phyloP scores from a whole-genome alignment of 2,329 filamentous ascomycete genomes.

The Ampelomyces quisqualis region DNA sequence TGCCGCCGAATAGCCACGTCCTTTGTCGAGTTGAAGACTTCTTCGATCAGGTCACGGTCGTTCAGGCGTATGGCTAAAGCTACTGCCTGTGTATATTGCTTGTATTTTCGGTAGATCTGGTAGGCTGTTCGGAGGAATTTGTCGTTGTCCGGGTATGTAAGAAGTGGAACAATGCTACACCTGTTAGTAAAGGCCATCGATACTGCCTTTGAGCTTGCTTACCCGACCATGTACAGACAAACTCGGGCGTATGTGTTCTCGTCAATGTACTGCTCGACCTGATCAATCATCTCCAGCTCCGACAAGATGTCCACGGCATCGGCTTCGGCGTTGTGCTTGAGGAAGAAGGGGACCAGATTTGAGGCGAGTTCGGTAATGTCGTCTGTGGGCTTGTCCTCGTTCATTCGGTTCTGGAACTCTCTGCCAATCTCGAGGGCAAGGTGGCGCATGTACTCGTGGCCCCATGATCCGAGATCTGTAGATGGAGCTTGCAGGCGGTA shows the following conservation, averaged over 20 bases:
- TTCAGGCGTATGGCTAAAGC: conserved; percentile 92
- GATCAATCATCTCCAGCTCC: conserved; percentile 94
- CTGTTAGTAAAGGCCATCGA: conserved; percentile 21
- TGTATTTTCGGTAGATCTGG: conserved; percentile 89
- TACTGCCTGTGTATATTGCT: conserved; percentile 90
- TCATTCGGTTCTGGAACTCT: conserved; percentile 84
- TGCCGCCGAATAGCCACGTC: conserved; percentile 88
- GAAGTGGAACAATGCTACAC: conserved; percentile 83
- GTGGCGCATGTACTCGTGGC: conserved; percentile 96
- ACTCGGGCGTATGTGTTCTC: conserved; percentile 91
- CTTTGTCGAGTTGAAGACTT: conserved; percentile 75
- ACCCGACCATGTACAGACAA: conserved; percentile 91
- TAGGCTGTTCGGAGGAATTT: conserved; percentile 91
- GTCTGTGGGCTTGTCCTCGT: conserved; percentile 77
- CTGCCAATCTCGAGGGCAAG: conserved; percentile 93
- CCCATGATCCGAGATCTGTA: conserved; percentile 93
- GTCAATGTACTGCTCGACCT: conserved; percentile 85
- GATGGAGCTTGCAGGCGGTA: conserved; percentile 88
- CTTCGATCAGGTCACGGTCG: conserved; percentile 77
- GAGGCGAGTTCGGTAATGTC: conserved; percentile 85
- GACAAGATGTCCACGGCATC: conserved; percentile 97
- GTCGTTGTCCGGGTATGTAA: conserved; percentile 97
- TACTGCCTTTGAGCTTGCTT: conserved; percentile 9
- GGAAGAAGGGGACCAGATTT: conserved; percentile 85
- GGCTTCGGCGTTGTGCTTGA: conserved; percentile 96